Base-by-base conservation (phyloP, 2,329 filamentous ascomycete genomes). In the Ophidiomyces ophidiicola region DNA sequence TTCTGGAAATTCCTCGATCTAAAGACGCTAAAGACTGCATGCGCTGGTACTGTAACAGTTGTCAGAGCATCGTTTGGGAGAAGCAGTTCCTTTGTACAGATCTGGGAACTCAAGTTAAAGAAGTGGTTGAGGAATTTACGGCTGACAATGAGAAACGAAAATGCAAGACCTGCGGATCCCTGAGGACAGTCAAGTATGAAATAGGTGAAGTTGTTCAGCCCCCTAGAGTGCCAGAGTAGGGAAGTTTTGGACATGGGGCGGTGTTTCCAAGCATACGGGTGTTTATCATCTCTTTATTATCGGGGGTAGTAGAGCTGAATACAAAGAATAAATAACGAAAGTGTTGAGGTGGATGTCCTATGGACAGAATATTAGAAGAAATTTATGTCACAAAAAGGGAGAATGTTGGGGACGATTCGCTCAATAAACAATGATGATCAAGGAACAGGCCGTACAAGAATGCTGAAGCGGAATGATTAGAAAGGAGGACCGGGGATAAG, bases 41-140 rank as follows among this genome's bases (percentile, higher is more conserved):
- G 73, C 69, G 85, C 47, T 96, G 87, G 88, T 96, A 96, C 64
- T 96, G 90, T 63, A 65, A 69, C 50, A 59, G 56, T 10, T 93
- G 86, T 57, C 64, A 68, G 10, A 69, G 71, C 41, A 62, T 87
- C 47, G 87, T 96, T 5, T 80, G 92, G 62, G 87, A 96, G 68
- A 81, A 78, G 30, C 68, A 72, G 7, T 96, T 98, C 55, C 77
- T 90, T 58, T 93, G 86, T 60, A 87, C 79, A 23, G 81, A 96
- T 64, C 64, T 96, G 47, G 88, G 88, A 14, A 88, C 81, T 17
- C 90, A 96, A 74, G 88, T 98, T 56, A 96, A 94, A 69, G 75
- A 75, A 37, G 87, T 83, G 5, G 88, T 96, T 25, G 77, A 93
- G 61, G 70, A 68, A 14, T 96, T 96, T 61, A 80, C 78, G 60